Evolutionary conservation across 2,329 filamentous ascomycete genomes (phyloP), one percentile per base, ranked within the genome.

Genomic region (Dactylellina sp.): DNA sequence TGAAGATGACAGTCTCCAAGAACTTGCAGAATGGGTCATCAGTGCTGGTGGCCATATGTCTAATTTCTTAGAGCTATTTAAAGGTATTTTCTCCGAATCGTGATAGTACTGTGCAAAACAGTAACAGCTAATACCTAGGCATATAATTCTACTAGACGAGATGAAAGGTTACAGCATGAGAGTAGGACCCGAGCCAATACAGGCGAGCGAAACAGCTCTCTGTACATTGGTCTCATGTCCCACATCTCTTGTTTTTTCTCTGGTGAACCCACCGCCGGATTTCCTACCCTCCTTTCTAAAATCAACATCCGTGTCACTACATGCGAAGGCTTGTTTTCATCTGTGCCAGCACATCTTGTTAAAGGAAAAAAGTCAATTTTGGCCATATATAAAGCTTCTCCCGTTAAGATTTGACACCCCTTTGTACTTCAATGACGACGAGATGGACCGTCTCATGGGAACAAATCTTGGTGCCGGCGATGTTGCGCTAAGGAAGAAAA

Each of bases 401-500:
- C 78, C 78, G 20, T 46, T 52, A 25, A 61, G 56, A 22, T 78
- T 78, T 20, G 64, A 78, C 47, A 78, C 77, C 2, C 78, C 77
- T 1, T 63, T 79, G 28, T 78, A 78, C 47, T 77, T 77, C 18
- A 66, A 52, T 62, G 49, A 78, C 11, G 52, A 56, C 7, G 78
- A 75, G 62, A 47, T 77, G 50, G 37, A 61, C 28, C 76, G 65
- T 65, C 74, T 81, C 25, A 77, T 65, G 50, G 61, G 78, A 7
- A 78, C 77, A 35, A 79, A 79, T 61, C 63, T 78, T 3, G 66
- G 75, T 18, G 60, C 52, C 1, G 57, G 66, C 7, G 76, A 76
- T 14, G 71, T 77, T 39, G 62, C 62, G 24, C 78, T 76, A 11
- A 77, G 82, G 35, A 79, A 78, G 46, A 77, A 76, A 11, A 71